These are phyloP conservation scores for Trichoderma koningii DNA, from an alignment of 2,329 filamentous ascomycete species.

Conservation along the genomic window DNA sequence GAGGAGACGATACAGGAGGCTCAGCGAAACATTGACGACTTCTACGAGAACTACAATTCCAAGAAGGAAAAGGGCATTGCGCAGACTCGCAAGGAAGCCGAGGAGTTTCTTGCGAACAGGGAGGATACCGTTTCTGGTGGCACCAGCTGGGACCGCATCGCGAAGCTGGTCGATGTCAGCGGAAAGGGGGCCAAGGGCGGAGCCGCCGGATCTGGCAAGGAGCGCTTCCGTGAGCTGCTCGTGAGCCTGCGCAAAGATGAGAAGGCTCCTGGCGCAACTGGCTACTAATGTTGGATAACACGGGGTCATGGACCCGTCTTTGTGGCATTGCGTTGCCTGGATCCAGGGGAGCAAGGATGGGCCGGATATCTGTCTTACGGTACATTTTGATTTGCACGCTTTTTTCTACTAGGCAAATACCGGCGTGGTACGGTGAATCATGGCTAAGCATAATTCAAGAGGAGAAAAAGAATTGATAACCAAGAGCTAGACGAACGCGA, in stretches of 20 bases:
- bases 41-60: conserved; percentile 99
- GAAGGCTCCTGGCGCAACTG: conserved; percentile 71
- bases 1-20: conserved; percentile 85
- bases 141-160: conserved; percentile 97
- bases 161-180: conserved; percentile 95
- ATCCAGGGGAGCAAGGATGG: neutral
- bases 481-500: conserved; percentile 4
- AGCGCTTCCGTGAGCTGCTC: conserved; percentile 90
- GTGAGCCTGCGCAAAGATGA: conserved; percentile 89
- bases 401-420: conserved; percentile 32
- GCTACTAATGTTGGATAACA: conserved; percentile 49
- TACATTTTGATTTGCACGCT: conserved; percentile 17
- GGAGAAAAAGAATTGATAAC: conserved; percentile 30
- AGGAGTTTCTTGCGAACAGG: conserved; percentile 83
- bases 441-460: conserved; percentile 36
- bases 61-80: conserved; percentile 93
- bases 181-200: conserved; percentile 89
- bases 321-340: conserved; percentile 9
- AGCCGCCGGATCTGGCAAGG: conserved; percentile 88
- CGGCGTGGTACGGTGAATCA: conserved; percentile 37
- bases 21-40: conserved; percentile 94
- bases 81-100: conserved; percentile 87
- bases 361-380: conserved; percentile 17
- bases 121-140: conserved; percentile 94
- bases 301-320: conserved; percentile 4